Evolutionary conservation across 768 basidiomycete genomes (phyloP), one percentile per base, ranked within the genome.

Genomic region (Porpolomopsis calyptriformis): DNA sequence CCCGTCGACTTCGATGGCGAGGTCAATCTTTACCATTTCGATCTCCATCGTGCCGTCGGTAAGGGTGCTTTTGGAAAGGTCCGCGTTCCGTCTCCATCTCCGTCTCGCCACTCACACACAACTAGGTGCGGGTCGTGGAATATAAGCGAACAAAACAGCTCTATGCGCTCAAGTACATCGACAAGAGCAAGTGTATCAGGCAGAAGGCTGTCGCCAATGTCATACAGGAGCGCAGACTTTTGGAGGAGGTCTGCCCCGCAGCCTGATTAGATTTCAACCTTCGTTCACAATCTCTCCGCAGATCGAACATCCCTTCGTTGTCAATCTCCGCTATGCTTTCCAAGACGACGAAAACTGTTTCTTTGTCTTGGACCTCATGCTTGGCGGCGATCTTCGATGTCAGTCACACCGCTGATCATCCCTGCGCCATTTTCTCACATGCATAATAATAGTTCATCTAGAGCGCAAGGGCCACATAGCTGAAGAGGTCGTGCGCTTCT

Each of bases 31-130:
- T 98, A 85, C 67, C 94, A 98, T 68, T 99, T 98, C 59, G 88
- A 94, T 60, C 83, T 99, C 39, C 82, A 96, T 60, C 78, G 92
- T 40, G 89, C 87, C 18, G 89, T 98, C 11, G 96, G 96, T 35
- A 96, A 91, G 64, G 94, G 96, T 37, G 91, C 94, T 20, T 99
- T 98, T 70, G 94, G 94, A 62, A 98, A 97, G 81, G 93, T 92
- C 43, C 27, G 73, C 61, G 46, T 43, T 46, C 40, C 27, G 3
- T 42, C 38, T 45, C 31, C 36, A 50, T 23, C 33, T 52, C 37
- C 12, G 40, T 33, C 46, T 45, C 38, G 40, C 43, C 40, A 47
- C 49, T 49, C 47, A 42, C 37, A 37, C 29, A 23, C 25, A 43
- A 43, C 41, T 56, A 94, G 91, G 93, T 98, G 61, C 80, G 93